Base-by-base conservation (phyloP, 2,329 filamentous ascomycete species). In the Canariomyces notabilis region DNA sequence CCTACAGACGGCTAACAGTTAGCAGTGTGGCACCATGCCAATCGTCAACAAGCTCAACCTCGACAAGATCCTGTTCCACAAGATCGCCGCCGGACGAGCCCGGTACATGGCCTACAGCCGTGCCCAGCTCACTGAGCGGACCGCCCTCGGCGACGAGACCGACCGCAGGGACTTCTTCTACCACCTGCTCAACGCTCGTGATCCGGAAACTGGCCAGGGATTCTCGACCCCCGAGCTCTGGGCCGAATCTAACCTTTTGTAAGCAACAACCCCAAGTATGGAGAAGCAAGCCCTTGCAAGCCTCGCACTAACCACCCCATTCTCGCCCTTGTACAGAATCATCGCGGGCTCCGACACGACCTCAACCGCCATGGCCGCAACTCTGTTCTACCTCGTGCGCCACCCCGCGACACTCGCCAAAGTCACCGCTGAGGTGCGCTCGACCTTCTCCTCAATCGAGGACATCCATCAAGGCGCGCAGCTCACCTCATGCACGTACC, bases 101-200 rank as follows among this genome's bases (percentile, higher is more conserved):
- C 74, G 77, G 49, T 88, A 87, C 61, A 85, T 87, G 75, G 74
- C 75, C 42, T 87, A 87, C 66, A 84, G 80, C 63, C 80, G 82
- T 40, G 69, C 72, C 2, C 83, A 87, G 64, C 74, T 85, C 33
- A 75, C 75, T 12, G 79, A 86, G 58, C 76, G 83, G 19, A 85
- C 82, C 39, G 79, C 80, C 50, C 68, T 83, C 20, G 82, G 82
- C 21, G 79, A 80, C 53, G 79, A 77, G 53, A 81, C 76, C 38
- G 81, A 80, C 57, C 82, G 83, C 26, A 80, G 82, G 46, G 85
- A 88, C 61, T 87, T 88, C 69, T 87, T 88, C 68, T 82, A 86
- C 65, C 82, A 87, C 62, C 74, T 89, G 9, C 75, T 88, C 49
- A 82, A 82, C 59, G 83, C 84, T 6, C 77, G 77, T 32, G 84